Evolutionary conservation across 345 rosid genomes (phyloP).

Genomic region (Eucalyptus regnans): DNA sequence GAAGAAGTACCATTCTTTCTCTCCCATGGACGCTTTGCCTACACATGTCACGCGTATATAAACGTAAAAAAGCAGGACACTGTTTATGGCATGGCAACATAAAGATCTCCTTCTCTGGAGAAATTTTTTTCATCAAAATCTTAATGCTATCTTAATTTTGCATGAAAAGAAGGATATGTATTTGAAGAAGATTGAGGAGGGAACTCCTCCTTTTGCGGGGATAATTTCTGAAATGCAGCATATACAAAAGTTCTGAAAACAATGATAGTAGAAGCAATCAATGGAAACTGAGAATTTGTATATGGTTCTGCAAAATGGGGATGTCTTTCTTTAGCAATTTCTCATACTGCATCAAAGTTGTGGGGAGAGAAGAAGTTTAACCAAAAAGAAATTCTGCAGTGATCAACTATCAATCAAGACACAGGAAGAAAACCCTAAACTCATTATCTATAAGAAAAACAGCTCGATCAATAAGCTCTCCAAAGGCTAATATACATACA

Average conservation of each 20-base stretch:
- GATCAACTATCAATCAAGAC: not conserved
- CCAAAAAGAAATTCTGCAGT: not conserved
- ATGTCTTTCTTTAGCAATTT: not conserved
- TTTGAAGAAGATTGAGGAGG: not conserved
- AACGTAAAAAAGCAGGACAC: not conserved
- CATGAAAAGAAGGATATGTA: not conserved
- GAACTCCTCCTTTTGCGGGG: not conserved
- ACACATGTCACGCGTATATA: not conserved
- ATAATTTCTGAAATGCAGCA: not conserved
- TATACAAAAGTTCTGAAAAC: not conserved
- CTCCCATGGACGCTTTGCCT: constrained; percentile 2
- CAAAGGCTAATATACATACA: not conserved
- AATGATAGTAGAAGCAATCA: not conserved
- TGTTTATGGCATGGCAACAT: not conserved
- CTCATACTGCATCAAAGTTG: not conserved
- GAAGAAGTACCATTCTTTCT: constrained; percentile 1
- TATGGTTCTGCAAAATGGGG: not conserved
- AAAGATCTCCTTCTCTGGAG: not conserved
- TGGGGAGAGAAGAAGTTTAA: not conserved
- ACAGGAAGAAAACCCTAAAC: not conserved
- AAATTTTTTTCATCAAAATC: not conserved
- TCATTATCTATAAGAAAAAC: not conserved
- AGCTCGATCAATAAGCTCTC: not conserved
- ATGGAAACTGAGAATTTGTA: not conserved
- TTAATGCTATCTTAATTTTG: not conserved